phyloP scores from a whole-genome alignment of 1,284 basidiomycete genomes.

The Apiotrichum sp. region DNA sequence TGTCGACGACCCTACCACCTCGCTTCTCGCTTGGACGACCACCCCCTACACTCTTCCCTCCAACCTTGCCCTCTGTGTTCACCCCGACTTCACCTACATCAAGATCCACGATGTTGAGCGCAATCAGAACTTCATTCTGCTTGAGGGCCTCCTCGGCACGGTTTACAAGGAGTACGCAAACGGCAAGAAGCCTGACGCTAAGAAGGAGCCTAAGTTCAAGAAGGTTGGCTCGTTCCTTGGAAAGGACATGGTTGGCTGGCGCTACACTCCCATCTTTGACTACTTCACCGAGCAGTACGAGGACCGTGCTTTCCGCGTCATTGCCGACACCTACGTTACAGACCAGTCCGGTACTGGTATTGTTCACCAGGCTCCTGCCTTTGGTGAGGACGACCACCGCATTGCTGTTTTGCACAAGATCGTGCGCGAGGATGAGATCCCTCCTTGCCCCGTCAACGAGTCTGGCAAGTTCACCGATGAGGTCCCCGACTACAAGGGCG shows the following conservation, averaged over 20 bases:
- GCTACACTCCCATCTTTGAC: constrained; percentile 91
- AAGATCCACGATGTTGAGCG: constrained; percentile 92
- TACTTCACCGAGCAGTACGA: constrained; percentile 94
- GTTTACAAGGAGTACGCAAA: constrained; percentile 83
- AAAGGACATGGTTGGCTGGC: constrained; percentile 89
- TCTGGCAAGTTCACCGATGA: constrained; percentile 79
- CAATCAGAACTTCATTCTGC: constrained; percentile 85
- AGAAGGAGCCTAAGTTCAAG: constrained; percentile 93
- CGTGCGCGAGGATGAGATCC: constrained; percentile 77
- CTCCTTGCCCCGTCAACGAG: constrained; percentile 94
- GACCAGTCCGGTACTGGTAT: constrained; percentile 93
- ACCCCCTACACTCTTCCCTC: constrained; percentile 98
- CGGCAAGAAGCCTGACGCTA: constrained; percentile 46
- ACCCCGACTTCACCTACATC: constrained; percentile 93
- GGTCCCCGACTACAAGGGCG: constrained; percentile 85
- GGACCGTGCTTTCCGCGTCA: constrained; percentile 83
- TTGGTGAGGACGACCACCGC: constrained; percentile 98
- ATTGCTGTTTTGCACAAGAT: constrained; percentile 80
- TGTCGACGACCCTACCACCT: constrained; percentile 83
- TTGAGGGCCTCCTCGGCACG: constrained; percentile 79
- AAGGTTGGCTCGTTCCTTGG: constrained; percentile 82
- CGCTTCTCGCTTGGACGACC: constrained; percentile 95
- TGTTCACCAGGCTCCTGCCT: constrained; percentile 97
- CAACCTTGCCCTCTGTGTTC: constrained; percentile 90
- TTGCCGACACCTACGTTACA: constrained; percentile 90